A percentile compares a stretch with the other conserved stretches of the same genome.
Conservation (phyloP, 768 basidiomycete genomes). For the Hypholoma fasciculare region DNA sequence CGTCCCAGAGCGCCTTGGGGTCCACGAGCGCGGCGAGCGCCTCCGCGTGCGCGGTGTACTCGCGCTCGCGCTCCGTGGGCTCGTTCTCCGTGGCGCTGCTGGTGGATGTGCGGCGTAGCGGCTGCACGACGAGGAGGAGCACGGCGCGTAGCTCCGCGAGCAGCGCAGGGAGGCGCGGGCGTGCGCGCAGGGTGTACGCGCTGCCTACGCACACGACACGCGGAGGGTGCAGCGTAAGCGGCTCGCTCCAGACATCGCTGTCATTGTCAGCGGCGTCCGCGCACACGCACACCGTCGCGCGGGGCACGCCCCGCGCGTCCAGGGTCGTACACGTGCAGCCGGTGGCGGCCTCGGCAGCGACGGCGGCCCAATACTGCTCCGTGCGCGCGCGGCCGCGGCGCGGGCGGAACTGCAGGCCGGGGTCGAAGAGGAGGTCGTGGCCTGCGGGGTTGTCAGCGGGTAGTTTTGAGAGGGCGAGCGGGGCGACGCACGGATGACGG, state of each 20-base stretch:
- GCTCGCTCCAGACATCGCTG: background rate
- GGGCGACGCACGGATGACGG: conserved; percentile 77
- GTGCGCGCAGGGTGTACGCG: conserved; percentile 59
- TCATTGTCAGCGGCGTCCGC: background rate
- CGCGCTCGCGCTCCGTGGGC: background rate
- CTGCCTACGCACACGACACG: background rate
- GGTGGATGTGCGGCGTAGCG: conserved; percentile 34
- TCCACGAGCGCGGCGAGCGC: background rate
- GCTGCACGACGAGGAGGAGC: conserved; percentile 81
- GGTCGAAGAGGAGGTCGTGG: conserved; percentile 89
- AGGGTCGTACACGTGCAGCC: conserved; percentile 88
- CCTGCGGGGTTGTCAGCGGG: too few relatives aligned
- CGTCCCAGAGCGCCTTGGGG: background rate
- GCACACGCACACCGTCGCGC: conserved; percentile 57
- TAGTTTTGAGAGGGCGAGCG: too few relatives aligned
- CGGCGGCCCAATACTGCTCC: conserved; percentile 85
- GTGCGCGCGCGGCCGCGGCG: conserved; percentile 70
- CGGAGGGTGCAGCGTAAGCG: too few relatives aligned
- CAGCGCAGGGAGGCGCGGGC: conserved; percentile 70
- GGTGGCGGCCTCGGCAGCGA: conserved; percentile 72
- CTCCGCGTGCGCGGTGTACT: background rate
- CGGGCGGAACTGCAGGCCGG: conserved; percentile 80
- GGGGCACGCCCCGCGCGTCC: conserved; percentile 51
- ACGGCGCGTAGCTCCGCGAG: conserved; percentile 80
- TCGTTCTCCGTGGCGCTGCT: background rate